Percentiles rank a stretch among this genome's conserved stretches.
Evolutionary conservation across 2,329 filamentous ascomycete genomes (phyloP).

Genomic region (Fusarium setosum): DNA sequence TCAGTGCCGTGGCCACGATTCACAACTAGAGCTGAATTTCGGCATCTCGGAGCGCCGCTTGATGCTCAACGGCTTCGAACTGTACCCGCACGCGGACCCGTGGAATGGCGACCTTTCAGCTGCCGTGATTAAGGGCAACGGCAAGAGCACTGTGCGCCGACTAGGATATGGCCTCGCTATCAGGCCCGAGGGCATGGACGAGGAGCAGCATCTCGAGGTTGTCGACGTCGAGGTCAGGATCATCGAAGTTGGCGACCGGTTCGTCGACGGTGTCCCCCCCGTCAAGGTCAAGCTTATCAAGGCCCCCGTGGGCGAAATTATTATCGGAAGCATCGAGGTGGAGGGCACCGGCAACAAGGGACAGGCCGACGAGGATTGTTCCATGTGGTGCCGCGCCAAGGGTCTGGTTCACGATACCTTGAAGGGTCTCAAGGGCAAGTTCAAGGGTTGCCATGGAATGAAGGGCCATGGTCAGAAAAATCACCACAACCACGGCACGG

Average conservation of each 20-base stretch:
- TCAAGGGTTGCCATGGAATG: slow-evolving; percentile 43
- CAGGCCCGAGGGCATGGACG: slow-evolving; percentile 57
- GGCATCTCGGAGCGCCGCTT: slow-evolving; percentile 61
- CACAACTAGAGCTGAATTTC: slow-evolving; percentile 66
- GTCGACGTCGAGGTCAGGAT: slow-evolving; percentile 68
- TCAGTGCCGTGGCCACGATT: slow-evolving; percentile 61
- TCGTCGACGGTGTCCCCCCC: slow-evolving; percentile 64
- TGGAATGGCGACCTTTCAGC: slow-evolving; percentile 58
- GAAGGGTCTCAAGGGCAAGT: slow-evolving; percentile 41
- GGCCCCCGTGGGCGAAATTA: slow-evolving; percentile 64
- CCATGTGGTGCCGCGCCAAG: slow-evolving; percentile 65
- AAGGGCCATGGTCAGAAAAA: slow-evolving; percentile 26
- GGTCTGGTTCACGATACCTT: slow-evolving; percentile 44
- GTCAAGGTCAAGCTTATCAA: slow-evolving; percentile 73
- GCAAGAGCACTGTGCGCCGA: slow-evolving; percentile 49
- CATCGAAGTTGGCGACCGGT: slow-evolving; percentile 67
- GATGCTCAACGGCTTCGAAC: slow-evolving; percentile 68
- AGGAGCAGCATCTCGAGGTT: slow-evolving; percentile 63
- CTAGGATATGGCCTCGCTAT: slow-evolving; percentile 63
- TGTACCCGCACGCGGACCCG: slow-evolving; percentile 66
- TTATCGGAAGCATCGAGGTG: slow-evolving; percentile 62
- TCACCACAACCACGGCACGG: slow-evolving; percentile 27
- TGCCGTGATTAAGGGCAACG: slow-evolving; percentile 55
- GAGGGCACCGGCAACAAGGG: slow-evolving; percentile 38
- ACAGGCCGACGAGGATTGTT: slow-evolving; percentile 47